Evolutionary conservation across 2,329 filamentous ascomycete genomes (phyloP).

Genomic region (Penicillium sp.): DNA sequence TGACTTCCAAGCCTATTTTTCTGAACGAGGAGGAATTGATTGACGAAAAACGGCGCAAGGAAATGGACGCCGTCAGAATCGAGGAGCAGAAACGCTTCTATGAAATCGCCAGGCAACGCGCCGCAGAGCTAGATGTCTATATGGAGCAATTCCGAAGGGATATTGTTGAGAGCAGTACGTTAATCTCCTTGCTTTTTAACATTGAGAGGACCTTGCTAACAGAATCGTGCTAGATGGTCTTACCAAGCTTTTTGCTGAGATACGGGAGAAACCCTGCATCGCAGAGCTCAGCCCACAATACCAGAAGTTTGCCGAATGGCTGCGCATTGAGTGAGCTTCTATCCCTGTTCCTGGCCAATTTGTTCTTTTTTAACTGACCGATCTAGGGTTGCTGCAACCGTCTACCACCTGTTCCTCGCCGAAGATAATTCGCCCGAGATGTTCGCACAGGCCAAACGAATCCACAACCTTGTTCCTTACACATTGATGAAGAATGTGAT

Average conservation of each 20-base stretch:
- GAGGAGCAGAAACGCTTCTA: slow-evolving; percentile 95
- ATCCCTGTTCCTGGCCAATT: neutral
- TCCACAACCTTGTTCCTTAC: slow-evolving; percentile 94
- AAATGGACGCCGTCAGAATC: slow-evolving; percentile 81
- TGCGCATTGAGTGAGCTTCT: slow-evolving; percentile 73
- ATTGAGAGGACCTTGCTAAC: neutral
- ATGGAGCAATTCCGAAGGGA: slow-evolving; percentile 81
- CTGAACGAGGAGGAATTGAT: slow-evolving; percentile 79
- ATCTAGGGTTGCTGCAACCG: slow-evolving; percentile 76
- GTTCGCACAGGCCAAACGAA: slow-evolving; percentile 89
- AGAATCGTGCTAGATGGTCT: slow-evolving; percentile 65
- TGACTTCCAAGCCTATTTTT: slow-evolving; percentile 70
- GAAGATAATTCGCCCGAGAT: slow-evolving; percentile 98
- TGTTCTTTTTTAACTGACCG: slow-evolving; percentile 12
- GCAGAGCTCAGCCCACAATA: slow-evolving; percentile 90
- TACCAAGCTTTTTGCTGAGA: slow-evolving; percentile 89
- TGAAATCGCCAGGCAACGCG: slow-evolving; percentile 87
- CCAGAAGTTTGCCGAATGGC: slow-evolving; percentile 97
- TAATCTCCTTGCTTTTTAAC: neutral
- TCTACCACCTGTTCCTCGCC: slow-evolving; percentile 95
- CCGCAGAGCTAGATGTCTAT: slow-evolving; percentile 91
- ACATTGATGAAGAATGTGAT: slow-evolving; percentile 95
- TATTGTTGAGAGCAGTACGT: slow-evolving; percentile 71
- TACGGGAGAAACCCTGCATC: slow-evolving; percentile 85
- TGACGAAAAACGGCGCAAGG: slow-evolving; percentile 77